These are phyloP conservation scores for Russula dissimulans DNA, from an alignment of 768 basidiomycete genomes.

Conservation along the genomic window DNA sequence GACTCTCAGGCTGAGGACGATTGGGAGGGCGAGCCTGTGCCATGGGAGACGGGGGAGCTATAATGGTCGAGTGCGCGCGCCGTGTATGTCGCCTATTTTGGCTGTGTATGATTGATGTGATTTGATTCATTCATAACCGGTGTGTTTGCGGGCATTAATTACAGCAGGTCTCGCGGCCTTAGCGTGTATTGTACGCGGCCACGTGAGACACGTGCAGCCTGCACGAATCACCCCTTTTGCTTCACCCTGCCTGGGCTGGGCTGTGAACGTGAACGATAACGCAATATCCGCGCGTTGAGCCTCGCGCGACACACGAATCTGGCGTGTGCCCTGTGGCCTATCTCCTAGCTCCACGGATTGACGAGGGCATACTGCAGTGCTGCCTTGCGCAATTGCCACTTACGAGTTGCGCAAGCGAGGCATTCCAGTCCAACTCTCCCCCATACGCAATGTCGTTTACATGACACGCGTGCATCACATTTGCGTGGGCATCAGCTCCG, in stretches of 20 bases:
- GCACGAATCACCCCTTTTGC: not conserved
- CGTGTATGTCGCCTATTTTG: constrained; percentile 25
- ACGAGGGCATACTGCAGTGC: not conserved
- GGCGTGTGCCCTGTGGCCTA: constrained; percentile 2
- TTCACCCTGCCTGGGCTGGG: no score
- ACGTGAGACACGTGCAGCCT: constrained; percentile 20
- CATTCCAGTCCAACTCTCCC: not conserved
- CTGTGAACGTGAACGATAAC: not conserved
- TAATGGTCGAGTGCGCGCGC: constrained; percentile 27
- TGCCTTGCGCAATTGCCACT: not conserved
- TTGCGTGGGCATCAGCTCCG: not conserved
- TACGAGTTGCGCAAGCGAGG: not conserved
- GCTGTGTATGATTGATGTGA: constrained; percentile 12
- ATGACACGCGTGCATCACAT: constrained; percentile 2
- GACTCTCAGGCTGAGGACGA: constrained; percentile 26
- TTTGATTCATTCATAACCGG: not conserved
- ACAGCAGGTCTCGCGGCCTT: constrained; percentile 4
- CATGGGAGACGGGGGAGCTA: constrained; percentile 74
- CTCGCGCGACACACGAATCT: constrained; percentile 11
- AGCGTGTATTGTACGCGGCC: constrained; percentile 14
- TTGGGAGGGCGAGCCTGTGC: constrained; percentile 77
- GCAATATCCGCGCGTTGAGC: constrained; percentile 2
- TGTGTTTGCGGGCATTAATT: constrained; percentile 1
- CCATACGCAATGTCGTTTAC: not conserved
- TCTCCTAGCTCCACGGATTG: not conserved